Conservation (phyloP, 73 alveolate genomes). For the Blepharisma stoltei region DNA sequence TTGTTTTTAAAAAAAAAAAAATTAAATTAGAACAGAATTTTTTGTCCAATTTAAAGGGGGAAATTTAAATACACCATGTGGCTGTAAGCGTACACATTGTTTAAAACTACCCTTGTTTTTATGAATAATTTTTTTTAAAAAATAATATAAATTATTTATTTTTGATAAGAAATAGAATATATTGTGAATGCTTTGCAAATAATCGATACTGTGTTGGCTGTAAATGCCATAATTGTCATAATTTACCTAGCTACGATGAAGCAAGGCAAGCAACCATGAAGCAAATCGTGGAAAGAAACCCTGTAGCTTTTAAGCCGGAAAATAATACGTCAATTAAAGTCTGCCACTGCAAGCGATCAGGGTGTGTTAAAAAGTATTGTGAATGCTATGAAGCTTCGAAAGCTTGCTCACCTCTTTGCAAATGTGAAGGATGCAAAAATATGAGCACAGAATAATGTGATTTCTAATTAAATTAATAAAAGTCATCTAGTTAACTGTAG, state of each 20-base stretch:
- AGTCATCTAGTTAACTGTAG: too few relatives aligned
- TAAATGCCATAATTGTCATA: neutral
- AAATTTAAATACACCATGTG: too few relatives aligned
- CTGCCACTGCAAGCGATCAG: neutral
- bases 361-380: constrained; percentile 19
- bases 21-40: too few relatives aligned
- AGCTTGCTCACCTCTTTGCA: constrained; percentile 12
- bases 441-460: neutral
- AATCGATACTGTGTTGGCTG: constrained; percentile 4
- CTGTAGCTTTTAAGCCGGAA: neutral
- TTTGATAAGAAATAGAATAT: too few relatives aligned
- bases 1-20: too few relatives aligned
- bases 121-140: too few relatives aligned
- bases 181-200: constrained; percentile 21
- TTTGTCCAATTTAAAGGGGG: too few relatives aligned
- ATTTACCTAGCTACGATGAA: neutral
- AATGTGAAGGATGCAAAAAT: constrained; percentile 23
- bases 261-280: neutral
- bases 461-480: too few relatives aligned
- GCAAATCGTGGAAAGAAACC: constrained; percentile 9
- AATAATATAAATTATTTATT: too few relatives aligned
- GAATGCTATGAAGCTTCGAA: neutral
- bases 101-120: too few relatives aligned
- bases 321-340: neutral
- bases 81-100: too few relatives aligned